A percentile compares a stretch with the other conserved stretches of the same genome.
phyloP scores from a whole-genome alignment of 345 rosid genomes.

The Heritiera littoralis region DNA sequence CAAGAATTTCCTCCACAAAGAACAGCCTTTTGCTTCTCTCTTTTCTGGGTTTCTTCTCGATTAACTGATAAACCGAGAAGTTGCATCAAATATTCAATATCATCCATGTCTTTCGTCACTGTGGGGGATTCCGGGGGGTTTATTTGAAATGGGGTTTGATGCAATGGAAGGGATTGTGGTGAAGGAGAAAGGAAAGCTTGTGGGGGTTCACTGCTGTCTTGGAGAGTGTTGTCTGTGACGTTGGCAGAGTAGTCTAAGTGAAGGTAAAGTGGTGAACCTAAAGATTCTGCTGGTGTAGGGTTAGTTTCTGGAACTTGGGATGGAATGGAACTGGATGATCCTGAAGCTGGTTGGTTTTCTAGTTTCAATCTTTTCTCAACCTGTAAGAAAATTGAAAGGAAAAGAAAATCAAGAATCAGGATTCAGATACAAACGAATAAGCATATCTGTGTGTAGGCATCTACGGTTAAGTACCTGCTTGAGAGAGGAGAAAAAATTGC shows the following conservation, averaged over 20 bases:
- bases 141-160: background rate
- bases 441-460: background rate
- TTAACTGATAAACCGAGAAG: slow-evolving; percentile 36
- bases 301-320: slow-evolving; percentile 17
- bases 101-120: slow-evolving; percentile 23
- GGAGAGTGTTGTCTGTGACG: slow-evolving; percentile 16
- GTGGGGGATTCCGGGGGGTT: background rate
- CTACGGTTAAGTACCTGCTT: slow-evolving; percentile 31
- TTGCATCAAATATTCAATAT: slow-evolving; percentile 35
- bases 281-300: slow-evolving; percentile 27
- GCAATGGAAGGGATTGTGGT: background rate
- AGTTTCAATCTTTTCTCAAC: slow-evolving; percentile 51
- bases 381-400: slow-evolving; percentile 25
- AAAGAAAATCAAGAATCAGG: background rate
- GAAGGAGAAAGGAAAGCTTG: slow-evolving; percentile 27
- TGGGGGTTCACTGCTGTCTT: slow-evolving; percentile 50
- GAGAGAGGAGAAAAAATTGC: slow-evolving; percentile 50
- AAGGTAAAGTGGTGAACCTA: slow-evolving; percentile 44
- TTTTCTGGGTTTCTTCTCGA: slow-evolving; percentile 20
- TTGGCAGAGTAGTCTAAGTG: slow-evolving; percentile 15
- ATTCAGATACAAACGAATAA: background rate
- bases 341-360: slow-evolving; percentile 25
- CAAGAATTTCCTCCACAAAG: slow-evolving; percentile 21
- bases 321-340: slow-evolving; percentile 9
- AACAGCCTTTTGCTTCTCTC: slow-evolving; percentile 21